Percentiles rank a stretch among this genome's conserved stretches.
Conservation (phyloP, 768 basidiomycete genomes). For the Austroboletus eburneus region DNA sequence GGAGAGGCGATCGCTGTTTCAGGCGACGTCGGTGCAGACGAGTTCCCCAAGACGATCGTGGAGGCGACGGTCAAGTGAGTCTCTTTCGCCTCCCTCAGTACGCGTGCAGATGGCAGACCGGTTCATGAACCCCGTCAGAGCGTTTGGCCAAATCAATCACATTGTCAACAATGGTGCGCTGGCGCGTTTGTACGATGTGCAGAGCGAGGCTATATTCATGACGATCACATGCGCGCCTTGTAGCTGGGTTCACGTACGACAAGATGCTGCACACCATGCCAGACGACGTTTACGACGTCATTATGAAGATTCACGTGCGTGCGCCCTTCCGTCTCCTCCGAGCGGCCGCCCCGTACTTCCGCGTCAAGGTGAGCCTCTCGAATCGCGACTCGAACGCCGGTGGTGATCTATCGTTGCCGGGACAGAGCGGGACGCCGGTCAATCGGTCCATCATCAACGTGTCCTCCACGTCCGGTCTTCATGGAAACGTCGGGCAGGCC, state of each 20-base stretch:
- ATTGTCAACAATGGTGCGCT: slow-evolving; percentile 73
- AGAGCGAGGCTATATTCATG: not conserved
- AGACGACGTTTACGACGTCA: slow-evolving; percentile 78
- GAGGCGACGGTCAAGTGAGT: slow-evolving; percentile 72
- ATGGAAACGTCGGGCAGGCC: slow-evolving; percentile 83
- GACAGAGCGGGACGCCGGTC: slow-evolving; percentile 50
- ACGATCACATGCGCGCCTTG: not conserved
- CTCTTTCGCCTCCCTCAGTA: slow-evolving; percentile 16
- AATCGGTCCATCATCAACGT: slow-evolving; percentile 80
- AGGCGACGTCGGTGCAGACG: slow-evolving; percentile 80
- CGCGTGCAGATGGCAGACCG: too few species aligned
- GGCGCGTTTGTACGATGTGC: not conserved
- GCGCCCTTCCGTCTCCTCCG: slow-evolving; percentile 84
- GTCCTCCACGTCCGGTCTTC: slow-evolving; percentile 77
- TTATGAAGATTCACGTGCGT: slow-evolving; percentile 79
- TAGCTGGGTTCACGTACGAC: slow-evolving; percentile 77
- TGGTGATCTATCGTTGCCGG: too few species aligned
- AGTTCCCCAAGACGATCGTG: slow-evolving; percentile 76
- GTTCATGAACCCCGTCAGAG: too few species aligned
- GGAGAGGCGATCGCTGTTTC: slow-evolving; percentile 72
- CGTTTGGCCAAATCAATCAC: slow-evolving; percentile 83
- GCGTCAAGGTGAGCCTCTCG: slow-evolving; percentile 51
- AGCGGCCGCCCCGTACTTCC: slow-evolving; percentile 81
- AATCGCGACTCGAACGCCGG: not conserved
- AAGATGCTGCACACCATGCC: slow-evolving; percentile 87